Conservation (phyloP, 257 asterid species). For the Nicotiana otophora region DNA sequence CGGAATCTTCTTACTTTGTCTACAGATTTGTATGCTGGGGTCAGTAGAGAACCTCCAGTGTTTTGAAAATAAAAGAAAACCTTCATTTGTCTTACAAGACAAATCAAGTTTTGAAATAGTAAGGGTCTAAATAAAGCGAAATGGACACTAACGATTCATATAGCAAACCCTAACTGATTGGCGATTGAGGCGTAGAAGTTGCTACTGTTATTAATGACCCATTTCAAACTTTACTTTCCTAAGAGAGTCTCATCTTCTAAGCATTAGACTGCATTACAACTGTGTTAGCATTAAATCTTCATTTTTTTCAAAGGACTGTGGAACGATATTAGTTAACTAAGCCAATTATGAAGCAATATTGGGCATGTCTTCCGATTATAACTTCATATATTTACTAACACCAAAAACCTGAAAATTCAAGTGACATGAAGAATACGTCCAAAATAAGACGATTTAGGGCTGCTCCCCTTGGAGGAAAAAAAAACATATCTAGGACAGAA, state of each 20-base stretch:
- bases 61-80: neutral
- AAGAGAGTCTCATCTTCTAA: neutral
- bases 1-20: neutral
- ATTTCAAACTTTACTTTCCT: neutral
- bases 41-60: neutral
- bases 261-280: neutral
- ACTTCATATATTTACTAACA: neutral
- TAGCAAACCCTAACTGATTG: neutral
- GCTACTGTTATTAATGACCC: neutral
- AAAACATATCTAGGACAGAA: neutral
- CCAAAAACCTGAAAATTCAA: neutral
- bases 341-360: neutral
- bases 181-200: neutral
- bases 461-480: neutral
- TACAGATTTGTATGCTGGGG: neutral
- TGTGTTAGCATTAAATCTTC: neutral
- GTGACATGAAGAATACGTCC: neutral
- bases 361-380: neutral
- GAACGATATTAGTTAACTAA: neutral
- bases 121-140: neutral
- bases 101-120: neutral
- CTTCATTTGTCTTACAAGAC: neutral
- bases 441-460: neutral
- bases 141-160: neutral
- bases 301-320: neutral